A percentile compares a stretch with the other conserved stretches of the same genome.
Conservation (phyloP, 345 rosid genomes). For the Mangifera indica region DNA sequence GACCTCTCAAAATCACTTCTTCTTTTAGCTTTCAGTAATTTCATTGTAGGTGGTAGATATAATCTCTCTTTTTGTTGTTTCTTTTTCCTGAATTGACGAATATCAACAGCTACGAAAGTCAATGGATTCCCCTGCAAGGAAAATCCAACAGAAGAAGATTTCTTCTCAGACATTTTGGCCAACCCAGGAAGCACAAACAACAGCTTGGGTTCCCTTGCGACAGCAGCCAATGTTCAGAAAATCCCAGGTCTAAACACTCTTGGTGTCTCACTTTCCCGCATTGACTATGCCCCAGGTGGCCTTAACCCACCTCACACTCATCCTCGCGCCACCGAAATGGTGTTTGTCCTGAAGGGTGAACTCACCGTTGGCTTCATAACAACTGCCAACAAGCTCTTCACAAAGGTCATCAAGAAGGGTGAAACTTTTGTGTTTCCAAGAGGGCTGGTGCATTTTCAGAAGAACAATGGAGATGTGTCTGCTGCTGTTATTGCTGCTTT, state of each 20-base stretch:
- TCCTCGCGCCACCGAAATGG: constrained; percentile 60
- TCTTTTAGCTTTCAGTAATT: too few species aligned
- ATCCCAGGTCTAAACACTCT: constrained; percentile 74
- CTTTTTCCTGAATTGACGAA: too few species aligned
- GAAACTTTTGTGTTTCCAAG: constrained; percentile 59
- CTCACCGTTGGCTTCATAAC: constrained; percentile 63
- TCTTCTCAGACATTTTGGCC: constrained; percentile 48
- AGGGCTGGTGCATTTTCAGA: constrained; percentile 68
- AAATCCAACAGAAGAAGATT: constrained; percentile 33
- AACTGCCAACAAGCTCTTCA: constrained; percentile 40
- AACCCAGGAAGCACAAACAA: constrained; percentile 52
- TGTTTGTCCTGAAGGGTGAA: constrained; percentile 54
- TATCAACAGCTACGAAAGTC: constrained; percentile 39
- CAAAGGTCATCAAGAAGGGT: constrained; percentile 51
- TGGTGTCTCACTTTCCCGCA: constrained; percentile 56
- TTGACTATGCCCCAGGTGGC: constrained; percentile 64
- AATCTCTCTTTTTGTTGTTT: too few species aligned
- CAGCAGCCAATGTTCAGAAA: constrained; percentile 45
- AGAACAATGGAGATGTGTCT: constrained; percentile 39
- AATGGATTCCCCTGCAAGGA: constrained; percentile 63
- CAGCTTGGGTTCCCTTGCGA: too few species aligned
- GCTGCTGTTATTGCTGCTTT: constrained; percentile 57
- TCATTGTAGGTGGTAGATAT: too few species aligned
- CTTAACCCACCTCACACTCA: too few species aligned
- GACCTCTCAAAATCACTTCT: neutral